These are phyloP conservation scores for Plenodomus tracheiphilus DNA, from an alignment of 2,329 filamentous ascomycete genomes.

Conservation along the genomic window DNA sequence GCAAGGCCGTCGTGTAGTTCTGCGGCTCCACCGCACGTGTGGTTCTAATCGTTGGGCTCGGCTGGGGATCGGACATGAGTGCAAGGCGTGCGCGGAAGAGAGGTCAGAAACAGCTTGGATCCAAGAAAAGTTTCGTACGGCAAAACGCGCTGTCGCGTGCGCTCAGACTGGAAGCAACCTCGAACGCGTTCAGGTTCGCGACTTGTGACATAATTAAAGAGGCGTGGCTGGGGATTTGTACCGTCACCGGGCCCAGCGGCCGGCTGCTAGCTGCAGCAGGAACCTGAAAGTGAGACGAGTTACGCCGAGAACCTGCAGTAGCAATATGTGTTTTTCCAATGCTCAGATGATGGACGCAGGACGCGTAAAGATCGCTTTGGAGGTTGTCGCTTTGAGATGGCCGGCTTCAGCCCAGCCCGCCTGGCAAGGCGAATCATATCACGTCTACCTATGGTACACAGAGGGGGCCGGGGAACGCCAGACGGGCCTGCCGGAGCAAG, in stretches of 20 bases:
- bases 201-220: slow-evolving; percentile 31
- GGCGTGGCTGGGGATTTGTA: slow-evolving; percentile 25
- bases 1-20: slow-evolving; percentile 12
- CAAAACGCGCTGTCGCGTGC: slow-evolving; percentile 36
- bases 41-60: slow-evolving; percentile 23
- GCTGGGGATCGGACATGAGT: slow-evolving; percentile 19
- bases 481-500: slow-evolving; percentile 1
- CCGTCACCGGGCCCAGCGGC: slow-evolving; percentile 30
- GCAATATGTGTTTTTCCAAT: slow-evolving; percentile 23
- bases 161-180: slow-evolving; percentile 32
- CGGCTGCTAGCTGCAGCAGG: slow-evolving; percentile 33
- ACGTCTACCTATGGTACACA: slow-evolving; percentile 11
- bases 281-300: not conserved
- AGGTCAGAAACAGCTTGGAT: slow-evolving; percentile 22
- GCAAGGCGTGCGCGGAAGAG: slow-evolving; percentile 28
- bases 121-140: slow-evolving; percentile 1
- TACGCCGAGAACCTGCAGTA: not conserved
- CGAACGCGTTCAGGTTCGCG: slow-evolving; percentile 37
- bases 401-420: slow-evolving; percentile 22
- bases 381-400: slow-evolving; percentile 21
- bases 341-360: slow-evolving; percentile 20
- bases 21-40: slow-evolving; percentile 26
- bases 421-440: slow-evolving; percentile 28
- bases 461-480: slow-evolving; percentile 25
- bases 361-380: slow-evolving; percentile 32